Percentiles rank a stretch among this genome's conserved stretches.
These are phyloP conservation scores for Marasmius fiardii DNA, from an alignment of 1,284 basidiomycete genomes.

Conservation along the genomic window DNA sequence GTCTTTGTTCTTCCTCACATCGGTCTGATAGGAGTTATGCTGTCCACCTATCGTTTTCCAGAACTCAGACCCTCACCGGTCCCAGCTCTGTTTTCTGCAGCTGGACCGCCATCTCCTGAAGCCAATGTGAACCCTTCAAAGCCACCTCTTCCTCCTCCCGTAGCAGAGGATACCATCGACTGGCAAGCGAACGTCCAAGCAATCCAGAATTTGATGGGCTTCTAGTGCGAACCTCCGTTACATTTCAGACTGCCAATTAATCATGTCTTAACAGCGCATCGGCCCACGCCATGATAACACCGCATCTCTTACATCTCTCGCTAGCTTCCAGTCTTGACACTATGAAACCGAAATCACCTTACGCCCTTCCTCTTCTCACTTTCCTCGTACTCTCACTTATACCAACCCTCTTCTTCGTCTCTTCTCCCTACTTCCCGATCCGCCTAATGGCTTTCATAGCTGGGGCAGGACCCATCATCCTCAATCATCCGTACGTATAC, in stretches of 20 bases:
- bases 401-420: conserved; percentile 41
- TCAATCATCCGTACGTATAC: conserved; percentile 49
- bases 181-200: conserved; percentile 79
- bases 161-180: conserved; percentile 53
- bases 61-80: conserved; percentile 16
- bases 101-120: conserved; percentile 12
- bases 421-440: conserved; percentile 56
- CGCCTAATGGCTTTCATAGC: conserved; percentile 52
- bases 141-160: conserved; percentile 21
- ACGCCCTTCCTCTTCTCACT: conserved; percentile 51
- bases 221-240: conserved; percentile 41
- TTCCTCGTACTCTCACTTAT: conserved; percentile 39
- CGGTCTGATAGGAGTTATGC: conserved; percentile 50
- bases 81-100: conserved; percentile 10
- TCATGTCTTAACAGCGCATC: conserved; percentile 40
- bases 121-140: conserved; percentile 28
- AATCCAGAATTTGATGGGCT: conserved; percentile 81
- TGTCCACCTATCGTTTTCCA: conserved; percentile 51
- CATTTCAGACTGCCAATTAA: background rate
- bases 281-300: conserved; percentile 33
- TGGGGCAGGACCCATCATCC: conserved; percentile 51
- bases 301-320: conserved; percentile 29
- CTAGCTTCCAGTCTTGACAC: conserved; percentile 18
- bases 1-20: conserved; percentile 63
- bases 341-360: conserved; percentile 36